Base-by-base conservation (phyloP, 2,329 filamentous ascomycete genomes). In the Microthyrium microscopicum region DNA sequence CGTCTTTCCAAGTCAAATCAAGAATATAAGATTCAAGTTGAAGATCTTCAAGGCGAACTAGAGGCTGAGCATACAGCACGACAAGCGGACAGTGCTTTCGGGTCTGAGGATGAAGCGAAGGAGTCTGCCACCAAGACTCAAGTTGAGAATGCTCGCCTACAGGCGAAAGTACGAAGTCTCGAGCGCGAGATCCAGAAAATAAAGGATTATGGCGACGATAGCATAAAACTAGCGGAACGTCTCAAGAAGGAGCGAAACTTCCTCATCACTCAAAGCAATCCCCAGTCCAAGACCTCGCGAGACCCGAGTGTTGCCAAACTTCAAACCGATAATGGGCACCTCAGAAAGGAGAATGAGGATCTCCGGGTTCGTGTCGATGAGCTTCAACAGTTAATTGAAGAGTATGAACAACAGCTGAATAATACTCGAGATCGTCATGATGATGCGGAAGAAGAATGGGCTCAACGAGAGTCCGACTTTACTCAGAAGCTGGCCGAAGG, bases 171-270 rank as follows among this genome's bases (percentile, higher is more conserved):
- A n/a, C n/a, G n/a, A n/a, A n/a, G 68, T 12, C 56, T 80, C 2
- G 70, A 77, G 38, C 64, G 73, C 41, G 62, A 68, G 24, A 70
- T 73, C 35, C 68, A 68, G 28, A 75, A 75, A 46, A 57, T 68
- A 17, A 70, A 65, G 39, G n/a, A n/a, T n/a, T n/a, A 61, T 70
- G n/a, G 61, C 66, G 22, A 70, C 77, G 32, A 71, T 73, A 33
- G 66, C 73, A n/a, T n/a, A n/a, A n/a, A n/a, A n/a, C n/a, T n/a
- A 40, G 72, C 68, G 38, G 68, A 75, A 40, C 66, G 71, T 3
- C 54, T 78, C 26, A 61, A 63, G 3, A 62, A 68, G 20, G 77
- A 81, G 50, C 66, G 73, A 20, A 74, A 80, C 42, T 69, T 71
- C 29, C 66, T 76, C 24, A 60, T 77, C 31, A 64, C 63, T 33